Evolutionary conservation across 1,284 basidiomycete genomes (phyloP), one percentile per base, ranked within the genome.

Genomic region (Abortiporus biennis): DNA sequence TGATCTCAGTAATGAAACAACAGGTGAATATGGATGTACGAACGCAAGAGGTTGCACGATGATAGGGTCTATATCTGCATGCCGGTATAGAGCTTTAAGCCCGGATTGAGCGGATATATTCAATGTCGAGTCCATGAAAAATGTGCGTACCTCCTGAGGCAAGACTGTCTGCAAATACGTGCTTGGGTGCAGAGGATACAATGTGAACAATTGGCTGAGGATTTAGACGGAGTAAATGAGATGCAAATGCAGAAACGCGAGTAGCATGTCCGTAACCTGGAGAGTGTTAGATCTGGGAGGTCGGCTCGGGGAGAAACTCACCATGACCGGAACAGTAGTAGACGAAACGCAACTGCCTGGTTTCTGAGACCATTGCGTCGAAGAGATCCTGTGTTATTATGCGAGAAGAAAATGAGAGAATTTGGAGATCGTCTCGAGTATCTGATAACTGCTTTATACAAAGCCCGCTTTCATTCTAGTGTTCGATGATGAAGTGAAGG

Each of bases 261-360:
- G 82, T 86, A 17, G 81, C 82, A 55, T 85, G 82, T 6, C 82
- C 82, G 47, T 81, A 85, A 21, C 81, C 80, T 84, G 49, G 5
- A 32, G 17, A 11, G 20, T n/a, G 45, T 47, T 20, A 20, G 48
- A 24, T 27, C 19, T n/a, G n/a, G n/a, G 33, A 12, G 12, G 8
- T 40, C 3, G 34, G 24, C 24, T 33, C n/a, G 48, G 12, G n/a
- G 13, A 27, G 23, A 20, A 23, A 48, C 64, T 40, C 44, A 79
- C 81, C 83, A 54, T 86, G 82, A 17, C 82, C 82, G 25, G 80
- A 83, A 57, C 81, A 85, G 54, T 85, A 85, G 55, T 82, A 85
- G 1, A 74, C 81, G 41, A 82, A 68, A 9, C 19, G 33, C 23
- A 51, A 44, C 25, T 25, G 37, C 13, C 37, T 38, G 17, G 37